These are phyloP conservation scores for Diaporthe longicolla DNA, from an alignment of 2,329 filamentous ascomycete genomes.

Conservation along the genomic window DNA sequence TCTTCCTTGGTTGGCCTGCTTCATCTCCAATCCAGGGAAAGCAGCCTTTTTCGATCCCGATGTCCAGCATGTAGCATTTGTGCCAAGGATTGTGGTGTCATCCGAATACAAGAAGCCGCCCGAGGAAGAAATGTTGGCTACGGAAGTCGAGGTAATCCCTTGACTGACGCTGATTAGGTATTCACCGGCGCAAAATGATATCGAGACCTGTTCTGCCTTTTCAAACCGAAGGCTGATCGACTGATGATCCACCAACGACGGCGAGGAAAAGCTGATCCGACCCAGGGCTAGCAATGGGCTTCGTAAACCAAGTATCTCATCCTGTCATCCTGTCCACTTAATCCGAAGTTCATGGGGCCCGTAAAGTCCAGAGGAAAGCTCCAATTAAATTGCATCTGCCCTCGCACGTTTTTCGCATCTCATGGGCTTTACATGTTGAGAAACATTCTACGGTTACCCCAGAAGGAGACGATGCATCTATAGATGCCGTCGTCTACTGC, in stretches of 20 bases:
- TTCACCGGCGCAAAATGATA: background rate
- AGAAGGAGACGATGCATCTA: background rate
- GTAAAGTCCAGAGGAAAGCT: background rate
- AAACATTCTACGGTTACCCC: background rate
- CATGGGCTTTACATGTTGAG: background rate
- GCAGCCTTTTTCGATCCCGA: background rate
- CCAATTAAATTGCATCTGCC: background rate
- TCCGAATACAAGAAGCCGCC: background rate
- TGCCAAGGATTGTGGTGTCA: background rate
- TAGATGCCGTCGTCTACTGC: background rate
- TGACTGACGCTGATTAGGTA: background rate
- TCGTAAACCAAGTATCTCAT: background rate
- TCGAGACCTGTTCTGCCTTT: background rate
- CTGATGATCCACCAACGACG: background rate
- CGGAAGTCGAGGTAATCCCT: background rate
- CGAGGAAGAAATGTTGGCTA: background rate
- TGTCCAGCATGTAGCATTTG: background rate
- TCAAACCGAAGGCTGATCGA: background rate
- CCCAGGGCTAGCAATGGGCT: background rate
- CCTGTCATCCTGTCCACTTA: background rate
- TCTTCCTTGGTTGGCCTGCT: background rate
- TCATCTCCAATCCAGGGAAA: background rate
- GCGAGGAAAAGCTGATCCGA: background rate
- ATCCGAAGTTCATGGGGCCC: background rate
- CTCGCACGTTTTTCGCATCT: background rate